Evolutionary conservation across 192 early-diverging fungal species (phyloP), one percentile per base, ranked within the genome.

Genomic region (Podila horticola): DNA sequence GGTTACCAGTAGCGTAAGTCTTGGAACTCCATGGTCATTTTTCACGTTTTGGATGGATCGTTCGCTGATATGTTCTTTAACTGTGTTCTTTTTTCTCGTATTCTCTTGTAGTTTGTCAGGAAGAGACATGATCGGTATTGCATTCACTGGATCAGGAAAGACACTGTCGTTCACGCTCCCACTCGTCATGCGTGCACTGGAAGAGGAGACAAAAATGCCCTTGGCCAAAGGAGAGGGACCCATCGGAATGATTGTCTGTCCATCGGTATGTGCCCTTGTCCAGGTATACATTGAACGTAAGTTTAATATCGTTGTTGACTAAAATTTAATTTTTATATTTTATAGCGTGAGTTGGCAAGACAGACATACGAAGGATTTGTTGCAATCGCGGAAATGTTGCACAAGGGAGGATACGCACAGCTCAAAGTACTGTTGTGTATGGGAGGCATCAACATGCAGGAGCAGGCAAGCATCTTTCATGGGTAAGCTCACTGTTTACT

Each of bases 141-240:
- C 97, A 0, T 97, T 98, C 74, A 98, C 97, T n/a, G 97, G 97
- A 49, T 97, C 95, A 2, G 97, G 97, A 22, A 99, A 99, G 71
- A 98, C 97, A 11, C 82, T 99, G 58, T 90, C 96, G 0, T 99
- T 99, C 81, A 96, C 97, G 9, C 74, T 99, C 26, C 97, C 97
- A n/a, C 74, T 98, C 62, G 75, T 99, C 12, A 91, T 99, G 89
- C 86, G 93, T 59, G 95, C 97, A n/a, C 83, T 99, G 15, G 97
- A 99, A 73, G 95, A 91, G n/a, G 97, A 99, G 79, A 76, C 89
- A 22, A 92, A 90, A 62, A 76, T 97, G 66, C 95, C 97, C 4
- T 81, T 98, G 11, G 79, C 91, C 0, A 79, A 86, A 38, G 95
- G 95, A 20, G 97, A 99, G 68, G 97, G 97, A 2, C 97, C 97